Evolutionary conservation across 805 yeast genomes (phyloP).

Genomic region (Candida dajiaensis): DNA sequence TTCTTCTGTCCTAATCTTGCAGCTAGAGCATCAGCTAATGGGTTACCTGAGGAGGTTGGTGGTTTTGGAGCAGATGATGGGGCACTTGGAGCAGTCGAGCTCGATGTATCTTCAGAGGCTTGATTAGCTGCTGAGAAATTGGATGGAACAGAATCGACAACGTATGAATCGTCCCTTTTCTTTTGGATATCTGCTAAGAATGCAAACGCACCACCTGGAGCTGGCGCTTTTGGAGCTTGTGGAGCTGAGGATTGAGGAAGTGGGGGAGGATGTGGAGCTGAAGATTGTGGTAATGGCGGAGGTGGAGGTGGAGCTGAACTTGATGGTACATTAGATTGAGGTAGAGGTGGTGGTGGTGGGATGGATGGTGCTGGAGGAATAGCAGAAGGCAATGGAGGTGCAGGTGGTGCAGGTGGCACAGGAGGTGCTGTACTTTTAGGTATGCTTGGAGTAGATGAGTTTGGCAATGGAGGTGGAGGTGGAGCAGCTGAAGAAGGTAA

Average conservation of each 20-base stretch:
- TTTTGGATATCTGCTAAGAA: slow-evolving; percentile 54
- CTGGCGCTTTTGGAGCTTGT: neutral
- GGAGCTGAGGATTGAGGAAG: slow-evolving; percentile 17
- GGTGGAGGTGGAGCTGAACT: slow-evolving; percentile 2
- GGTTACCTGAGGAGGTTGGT: slow-evolving; percentile 20
- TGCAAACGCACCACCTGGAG: slow-evolving; percentile 41
- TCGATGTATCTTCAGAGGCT: slow-evolving; percentile 1
- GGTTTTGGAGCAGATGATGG: slow-evolving; percentile 20
- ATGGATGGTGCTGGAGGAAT: slow-evolving; percentile 7
- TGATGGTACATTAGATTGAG: slow-evolving; percentile 11
- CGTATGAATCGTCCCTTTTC: slow-evolving; percentile 45
- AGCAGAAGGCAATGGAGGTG: slow-evolving; percentile 4
- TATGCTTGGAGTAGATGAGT: slow-evolving; percentile 2
- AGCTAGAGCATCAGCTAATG: slow-evolving; percentile 7
- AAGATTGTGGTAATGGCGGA: slow-evolving; percentile 18
- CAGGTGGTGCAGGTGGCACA: slow-evolving; percentile 10
- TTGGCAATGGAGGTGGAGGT: slow-evolving; percentile 21
- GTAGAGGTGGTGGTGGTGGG: slow-evolving; percentile 33
- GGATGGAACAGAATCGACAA: slow-evolving; percentile 35
- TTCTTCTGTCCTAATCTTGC: slow-evolving; percentile 3
- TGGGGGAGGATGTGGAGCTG: slow-evolving; percentile 32
- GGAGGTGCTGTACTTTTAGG: slow-evolving; percentile 7
- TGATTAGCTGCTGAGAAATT: slow-evolving; percentile 13
- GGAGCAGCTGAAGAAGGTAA: slow-evolving; percentile 18
- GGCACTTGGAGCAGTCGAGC: slow-evolving; percentile 15